A percentile compares a stretch with the other conserved stretches of the same genome.
Conservation (phyloP, 169 alveolate genomes). For the Gregarina niphandrodes region DNA sequence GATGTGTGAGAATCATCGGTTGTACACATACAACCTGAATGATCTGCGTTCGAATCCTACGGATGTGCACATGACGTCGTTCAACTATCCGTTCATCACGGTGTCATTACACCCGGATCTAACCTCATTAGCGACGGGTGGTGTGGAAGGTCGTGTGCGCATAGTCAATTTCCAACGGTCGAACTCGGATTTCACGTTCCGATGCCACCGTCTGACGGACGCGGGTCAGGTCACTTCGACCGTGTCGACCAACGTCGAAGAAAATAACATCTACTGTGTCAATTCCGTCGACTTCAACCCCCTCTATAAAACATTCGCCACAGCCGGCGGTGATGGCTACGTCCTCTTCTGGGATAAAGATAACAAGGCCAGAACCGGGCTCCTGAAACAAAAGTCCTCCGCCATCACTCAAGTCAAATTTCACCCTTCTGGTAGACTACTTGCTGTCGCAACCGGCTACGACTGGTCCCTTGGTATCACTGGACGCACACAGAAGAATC, state of each 20-base stretch:
- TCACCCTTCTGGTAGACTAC: too few relatives aligned
- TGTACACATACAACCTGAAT: too few relatives aligned
- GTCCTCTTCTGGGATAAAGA: conserved; percentile 44
- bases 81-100: too few relatives aligned
- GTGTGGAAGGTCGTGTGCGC: conserved; percentile 44
- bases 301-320: conserved; percentile 35
- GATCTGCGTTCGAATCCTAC: too few relatives aligned
- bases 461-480: too few relatives aligned
- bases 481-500: too few relatives aligned
- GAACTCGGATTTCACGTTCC: conserved; percentile 36
- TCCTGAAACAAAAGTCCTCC: too few relatives aligned
- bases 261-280: conserved; percentile 19
- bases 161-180: conserved; percentile 32
- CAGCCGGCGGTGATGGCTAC: conserved; percentile 48
- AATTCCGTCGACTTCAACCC: conserved; percentile 36
- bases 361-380: too few relatives aligned
- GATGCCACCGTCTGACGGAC: conserved; percentile 33
- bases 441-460: too few relatives aligned
- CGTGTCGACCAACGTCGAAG: not conserved
- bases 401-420: too few relatives aligned
- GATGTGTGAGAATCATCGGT: too few relatives aligned
- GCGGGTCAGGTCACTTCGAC: not conserved
- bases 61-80: too few relatives aligned
- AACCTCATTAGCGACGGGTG: conserved; percentile 38
- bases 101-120: conserved; percentile 29